Evolutionary conservation across 257 asterid genomes (phyloP).

Genomic region (Solanum habrochaites): DNA sequence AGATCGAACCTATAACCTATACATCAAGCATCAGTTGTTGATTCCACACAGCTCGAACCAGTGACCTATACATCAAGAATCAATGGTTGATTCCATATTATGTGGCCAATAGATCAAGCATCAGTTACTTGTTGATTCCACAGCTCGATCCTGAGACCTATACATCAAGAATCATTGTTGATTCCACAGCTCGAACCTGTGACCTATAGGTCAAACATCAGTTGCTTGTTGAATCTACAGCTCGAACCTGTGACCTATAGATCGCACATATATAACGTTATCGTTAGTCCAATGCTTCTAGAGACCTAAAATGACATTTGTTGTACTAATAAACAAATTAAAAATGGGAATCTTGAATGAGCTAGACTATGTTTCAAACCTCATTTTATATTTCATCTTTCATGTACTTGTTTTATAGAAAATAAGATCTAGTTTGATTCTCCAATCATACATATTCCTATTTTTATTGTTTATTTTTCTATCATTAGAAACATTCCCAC

Average conservation of each 20-base stretch:
- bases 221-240: background rate
- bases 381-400: background rate
- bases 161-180: background rate
- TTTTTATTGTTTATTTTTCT: background rate
- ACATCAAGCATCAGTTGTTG: background rate
- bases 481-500: background rate
- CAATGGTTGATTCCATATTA: background rate
- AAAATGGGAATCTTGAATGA: background rate
- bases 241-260: background rate
- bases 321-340: background rate
- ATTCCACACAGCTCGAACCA: background rate
- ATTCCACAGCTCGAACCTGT: background rate
- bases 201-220: too few species aligned
- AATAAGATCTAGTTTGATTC: background rate
- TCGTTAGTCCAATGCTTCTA: background rate
- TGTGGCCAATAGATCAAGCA: background rate
- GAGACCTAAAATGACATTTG: background rate
- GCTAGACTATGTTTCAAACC: background rate
- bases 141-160: background rate
- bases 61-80: background rate
- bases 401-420: background rate
- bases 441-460: background rate
- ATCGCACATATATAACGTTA: background rate
- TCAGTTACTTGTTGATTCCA: background rate
- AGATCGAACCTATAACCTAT: background rate